Percentiles rank a stretch among this genome's conserved stretches.
These are phyloP conservation scores for Nicotiana rustica DNA, from an alignment of 305 asterid genomes.

Conservation along the genomic window DNA sequence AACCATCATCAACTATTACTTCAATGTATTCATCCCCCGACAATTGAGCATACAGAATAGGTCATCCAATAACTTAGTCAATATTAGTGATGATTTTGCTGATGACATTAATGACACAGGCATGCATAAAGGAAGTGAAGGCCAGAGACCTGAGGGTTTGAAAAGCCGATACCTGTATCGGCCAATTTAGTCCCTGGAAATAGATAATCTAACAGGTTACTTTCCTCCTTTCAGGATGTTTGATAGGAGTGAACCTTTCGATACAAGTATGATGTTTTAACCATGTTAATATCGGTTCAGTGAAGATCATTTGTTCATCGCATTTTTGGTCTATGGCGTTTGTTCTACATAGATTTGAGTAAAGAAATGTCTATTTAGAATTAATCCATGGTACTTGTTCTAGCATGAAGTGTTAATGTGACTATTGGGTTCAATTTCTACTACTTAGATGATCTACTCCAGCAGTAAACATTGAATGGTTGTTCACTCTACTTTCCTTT, in stretches of 20 bases:
- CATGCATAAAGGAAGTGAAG: conserved; percentile 47
- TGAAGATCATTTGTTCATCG: conserved; percentile 22
- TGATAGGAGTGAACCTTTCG: conserved; percentile 3
- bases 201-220: conserved; percentile 5
- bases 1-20: conserved; percentile 61
- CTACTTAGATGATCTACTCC: not conserved
- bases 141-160: conserved; percentile 38
- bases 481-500: not conserved
- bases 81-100: conserved; percentile 62
- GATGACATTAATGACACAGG: conserved; percentile 39
- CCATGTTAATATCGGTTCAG: conserved; percentile 12
- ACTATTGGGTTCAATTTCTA: conserved; percentile 11
- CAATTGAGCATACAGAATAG: conserved; percentile 59
- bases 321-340: conserved; percentile 19
- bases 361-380: not conserved
- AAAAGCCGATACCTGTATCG: conserved; percentile 52
- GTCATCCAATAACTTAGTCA: conserved; percentile 48
- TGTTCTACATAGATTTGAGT: not conserved
- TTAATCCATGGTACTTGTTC: not conserved
- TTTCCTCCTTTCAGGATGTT: conserved; percentile 14
- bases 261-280: not conserved
- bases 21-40: conserved; percentile 66
- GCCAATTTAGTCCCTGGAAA: conserved; percentile 7
- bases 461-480: not conserved
- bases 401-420: conserved; percentile 4